A percentile compares a stretch with the other conserved stretches of the same genome.
Evolutionary conservation across 179 eudicot species (phyloP).

Genomic region (Vitellaria paradoxa): DNA sequence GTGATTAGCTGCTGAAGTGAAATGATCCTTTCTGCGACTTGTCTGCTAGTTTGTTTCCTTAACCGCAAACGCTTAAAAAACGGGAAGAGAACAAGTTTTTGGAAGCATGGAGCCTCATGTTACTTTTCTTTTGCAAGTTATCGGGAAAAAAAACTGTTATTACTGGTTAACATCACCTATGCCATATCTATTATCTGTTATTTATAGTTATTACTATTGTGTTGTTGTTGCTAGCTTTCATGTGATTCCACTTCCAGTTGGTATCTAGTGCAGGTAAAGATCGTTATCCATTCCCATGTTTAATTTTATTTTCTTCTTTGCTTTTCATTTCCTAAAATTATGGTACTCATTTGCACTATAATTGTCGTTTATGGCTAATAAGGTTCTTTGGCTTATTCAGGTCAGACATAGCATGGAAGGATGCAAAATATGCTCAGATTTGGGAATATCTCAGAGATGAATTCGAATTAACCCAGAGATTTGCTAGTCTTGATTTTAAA

Average conservation of each 20-base stretch:
- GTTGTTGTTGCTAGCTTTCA: background rate
- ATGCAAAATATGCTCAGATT: constrained; percentile 96
- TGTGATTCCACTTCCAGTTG: background rate
- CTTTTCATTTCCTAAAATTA: background rate
- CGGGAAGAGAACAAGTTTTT: no score
- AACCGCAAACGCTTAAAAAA: background rate
- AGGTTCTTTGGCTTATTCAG: constrained; percentile 35
- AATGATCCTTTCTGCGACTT: constrained; percentile 4
- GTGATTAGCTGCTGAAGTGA: background rate
- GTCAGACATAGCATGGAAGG: constrained; percentile 98
- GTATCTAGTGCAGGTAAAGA: background rate
- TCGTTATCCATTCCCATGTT: background rate
- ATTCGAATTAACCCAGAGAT: constrained; percentile 95
- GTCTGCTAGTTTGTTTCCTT: background rate
- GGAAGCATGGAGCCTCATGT: background rate
- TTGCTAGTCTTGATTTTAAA: constrained; percentile 94
- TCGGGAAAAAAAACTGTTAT: background rate
- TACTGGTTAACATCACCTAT: background rate
- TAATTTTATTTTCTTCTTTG: background rate
- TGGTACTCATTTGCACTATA: background rate
- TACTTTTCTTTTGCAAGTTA: background rate
- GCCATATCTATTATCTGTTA: background rate
- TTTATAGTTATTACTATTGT: background rate
- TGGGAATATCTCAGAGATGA: constrained; percentile 98
- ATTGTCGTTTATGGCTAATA: constrained; percentile 3